These are phyloP conservation scores for Lodderomyces elongisporus DNA, from an alignment of 1,139 yeast species.

Conservation along the genomic window DNA sequence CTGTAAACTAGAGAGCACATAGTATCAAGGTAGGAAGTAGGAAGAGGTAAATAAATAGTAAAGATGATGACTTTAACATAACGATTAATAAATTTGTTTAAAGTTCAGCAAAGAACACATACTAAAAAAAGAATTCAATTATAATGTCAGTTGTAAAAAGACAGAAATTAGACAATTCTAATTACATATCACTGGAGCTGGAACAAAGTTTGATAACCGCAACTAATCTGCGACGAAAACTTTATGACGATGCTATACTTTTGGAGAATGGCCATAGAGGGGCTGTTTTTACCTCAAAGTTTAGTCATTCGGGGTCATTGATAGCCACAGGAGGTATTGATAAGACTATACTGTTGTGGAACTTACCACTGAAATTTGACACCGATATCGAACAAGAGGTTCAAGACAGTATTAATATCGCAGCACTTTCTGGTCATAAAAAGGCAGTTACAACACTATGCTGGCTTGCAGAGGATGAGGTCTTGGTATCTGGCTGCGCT, in stretches of 20 bases:
- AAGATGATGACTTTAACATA: no score
- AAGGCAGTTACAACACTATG: conserved; percentile 47
- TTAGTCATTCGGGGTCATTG: conserved; percentile 36
- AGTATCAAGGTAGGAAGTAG: no score
- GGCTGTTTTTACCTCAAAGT: conserved; percentile 40
- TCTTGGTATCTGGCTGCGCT: conserved; percentile 44
- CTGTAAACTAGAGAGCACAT: no score
- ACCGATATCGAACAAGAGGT: conserved; percentile 21
- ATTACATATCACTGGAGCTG: conserved; percentile 6
- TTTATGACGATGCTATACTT: background rate
- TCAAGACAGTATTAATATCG: background rate
- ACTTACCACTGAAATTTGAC: conserved; percentile 32
- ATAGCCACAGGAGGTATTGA: conserved; percentile 55
- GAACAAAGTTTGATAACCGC: no score
- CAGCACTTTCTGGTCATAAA: conserved; percentile 32
- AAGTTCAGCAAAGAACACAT: no score
- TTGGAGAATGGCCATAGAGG: conserved; percentile 40
- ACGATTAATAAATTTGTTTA: no score
- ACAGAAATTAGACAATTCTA: no score
- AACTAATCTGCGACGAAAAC: no score
- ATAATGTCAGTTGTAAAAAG: no score
- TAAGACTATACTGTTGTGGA: conserved; percentile 43
- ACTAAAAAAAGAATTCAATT: no score
- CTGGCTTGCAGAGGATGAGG: conserved; percentile 35
- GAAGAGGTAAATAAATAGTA: no score